These are phyloP conservation scores for Exutisphaerella laricina DNA, from an alignment of 2,329 filamentous ascomycete genomes.

Conservation along the genomic window DNA sequence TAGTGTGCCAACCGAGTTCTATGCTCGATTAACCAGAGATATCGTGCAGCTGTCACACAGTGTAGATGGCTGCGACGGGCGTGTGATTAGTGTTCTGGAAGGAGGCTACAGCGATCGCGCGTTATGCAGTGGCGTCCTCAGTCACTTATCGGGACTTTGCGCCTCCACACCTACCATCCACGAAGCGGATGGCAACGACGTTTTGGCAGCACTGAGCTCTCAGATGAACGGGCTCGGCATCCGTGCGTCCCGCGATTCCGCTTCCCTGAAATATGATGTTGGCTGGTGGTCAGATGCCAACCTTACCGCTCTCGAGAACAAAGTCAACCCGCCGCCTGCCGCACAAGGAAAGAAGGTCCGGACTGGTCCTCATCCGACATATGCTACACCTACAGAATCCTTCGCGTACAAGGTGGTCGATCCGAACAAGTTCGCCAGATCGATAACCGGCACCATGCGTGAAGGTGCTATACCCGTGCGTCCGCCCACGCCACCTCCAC, in stretches of 20 bases:
- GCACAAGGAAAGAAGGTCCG: conserved; percentile 53
- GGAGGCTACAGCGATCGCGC: conserved; percentile 94
- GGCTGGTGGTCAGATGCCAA: conserved; percentile 47
- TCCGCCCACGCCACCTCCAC: conserved; percentile 61
- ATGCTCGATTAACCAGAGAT: conserved; percentile 82
- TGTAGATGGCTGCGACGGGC: conserved; percentile 70
- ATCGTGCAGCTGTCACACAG: conserved; percentile 77
- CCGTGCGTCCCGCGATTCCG: conserved; percentile 2
- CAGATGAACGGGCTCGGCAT: conserved; percentile 27
- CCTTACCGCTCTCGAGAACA: conserved; percentile 63
- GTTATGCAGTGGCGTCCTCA: conserved; percentile 78
- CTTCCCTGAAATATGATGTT: conserved; percentile 33
- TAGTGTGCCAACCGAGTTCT: conserved; percentile 95
- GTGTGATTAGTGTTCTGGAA: conserved; percentile 88
- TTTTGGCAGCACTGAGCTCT: conserved; percentile 20
- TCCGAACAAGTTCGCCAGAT: conserved; percentile 60
- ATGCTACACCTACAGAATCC: conserved; percentile 80
- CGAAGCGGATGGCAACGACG: conserved; percentile 7
- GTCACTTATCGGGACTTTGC: conserved; percentile 79
- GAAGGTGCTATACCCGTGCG: conserved; percentile 33
- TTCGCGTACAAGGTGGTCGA: conserved; percentile 75
- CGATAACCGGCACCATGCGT: conserved; percentile 51
- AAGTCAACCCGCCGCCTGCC: conserved; percentile 49
- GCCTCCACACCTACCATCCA: conserved; percentile 13
- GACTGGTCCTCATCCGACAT: conserved; percentile 59